Base-by-base conservation (phyloP, 768 basidiomycete genomes). In the Rhodotorula kratochvilovae region DNA sequence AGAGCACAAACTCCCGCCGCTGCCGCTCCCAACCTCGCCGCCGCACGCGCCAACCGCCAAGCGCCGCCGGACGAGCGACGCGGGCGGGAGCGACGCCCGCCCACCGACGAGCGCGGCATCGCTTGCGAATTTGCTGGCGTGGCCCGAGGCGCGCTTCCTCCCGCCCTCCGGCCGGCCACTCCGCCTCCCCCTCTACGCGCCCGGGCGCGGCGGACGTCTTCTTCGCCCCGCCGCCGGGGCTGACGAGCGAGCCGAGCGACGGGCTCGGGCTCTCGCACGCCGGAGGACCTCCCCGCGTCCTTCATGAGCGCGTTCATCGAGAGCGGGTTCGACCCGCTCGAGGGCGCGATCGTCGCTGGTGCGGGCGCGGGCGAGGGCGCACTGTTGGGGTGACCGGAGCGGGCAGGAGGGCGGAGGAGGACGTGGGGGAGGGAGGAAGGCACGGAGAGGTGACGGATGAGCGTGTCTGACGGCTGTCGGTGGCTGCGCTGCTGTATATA, bases 311-410 rank as follows among this genome's bases (percentile, higher is more conserved):
- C 46, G 5, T 57, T 66, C n/a, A 25, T 66, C 27, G 46, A 57
- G 11, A 21, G 27, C 7, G 63, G 55, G 10, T 65, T 65, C 43
- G 55, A 65, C 27, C 55, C 63, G 54, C 63, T 65, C 31, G 63
- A 57, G 45, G 63, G 63, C 19, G 55, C 63, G 11, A 54, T 63
- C 51, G 43, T 29, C 19, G 54, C 31, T 35, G 19, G 17, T 4
- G 17, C 33, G 31, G 31, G 31, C 17, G 31, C 33, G 19, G 33
- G 29, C 2, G 23, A 8, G 55, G 33, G 33, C 6, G 23, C 21
- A 6, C 21, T 2, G 27, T 35, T 8, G 15, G 56, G 33, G 53
- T 8, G 7, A 19, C 53, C 19, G 53, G 2, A 15, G 29, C 27
- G 53, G 31, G 4, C 5, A 31, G 15, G 33, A n/a, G 53, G 16